These are phyloP conservation scores for Brassica cretica DNA, from an alignment of 345 rosid species.

Conservation along the genomic window DNA sequence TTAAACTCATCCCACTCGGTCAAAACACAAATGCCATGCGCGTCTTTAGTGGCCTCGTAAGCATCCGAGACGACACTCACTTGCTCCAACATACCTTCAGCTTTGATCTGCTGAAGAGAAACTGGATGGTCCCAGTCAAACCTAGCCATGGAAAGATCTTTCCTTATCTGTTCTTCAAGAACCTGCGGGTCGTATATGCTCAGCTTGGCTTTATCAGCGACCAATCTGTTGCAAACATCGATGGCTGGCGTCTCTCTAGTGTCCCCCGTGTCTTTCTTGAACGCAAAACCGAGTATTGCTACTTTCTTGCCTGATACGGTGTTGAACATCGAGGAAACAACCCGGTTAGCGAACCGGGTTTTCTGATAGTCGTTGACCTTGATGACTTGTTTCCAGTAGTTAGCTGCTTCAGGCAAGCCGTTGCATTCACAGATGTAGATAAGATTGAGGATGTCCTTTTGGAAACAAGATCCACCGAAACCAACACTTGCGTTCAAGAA, in stretches of 20 bases:
- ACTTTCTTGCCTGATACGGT: slow-evolving; percentile 64
- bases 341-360: slow-evolving; percentile 60
- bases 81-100: slow-evolving; percentile 46
- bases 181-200: slow-evolving; percentile 72
- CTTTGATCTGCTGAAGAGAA: slow-evolving; percentile 61
- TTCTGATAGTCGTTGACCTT: slow-evolving; percentile 78
- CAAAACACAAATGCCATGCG: slow-evolving; percentile 63
- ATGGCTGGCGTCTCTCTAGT: slow-evolving; percentile 81
- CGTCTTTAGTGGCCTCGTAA: slow-evolving; percentile 60
- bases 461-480: slow-evolving; percentile 78
- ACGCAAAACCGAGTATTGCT: slow-evolving; percentile 66
- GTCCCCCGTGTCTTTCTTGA: slow-evolving; percentile 79
- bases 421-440: slow-evolving; percentile 72
- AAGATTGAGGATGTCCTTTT: slow-evolving; percentile 67
- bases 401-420: slow-evolving; percentile 69
- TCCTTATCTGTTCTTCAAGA: slow-evolving; percentile 59
- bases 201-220: slow-evolving; percentile 60
- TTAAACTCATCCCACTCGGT: slow-evolving; percentile 76
- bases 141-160: slow-evolving; percentile 67
- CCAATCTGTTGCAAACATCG: slow-evolving; percentile 66
- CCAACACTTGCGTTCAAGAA: slow-evolving; percentile 75
- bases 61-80: slow-evolving; percentile 54
- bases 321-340: slow-evolving; percentile 69
- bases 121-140: slow-evolving; percentile 73
- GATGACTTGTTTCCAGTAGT: slow-evolving; percentile 76